Evolutionary conservation across 2,329 filamentous ascomycete species (phyloP), one percentile per base, ranked within the genome.

Genomic region (Sarocladiaceae sp.): DNA sequence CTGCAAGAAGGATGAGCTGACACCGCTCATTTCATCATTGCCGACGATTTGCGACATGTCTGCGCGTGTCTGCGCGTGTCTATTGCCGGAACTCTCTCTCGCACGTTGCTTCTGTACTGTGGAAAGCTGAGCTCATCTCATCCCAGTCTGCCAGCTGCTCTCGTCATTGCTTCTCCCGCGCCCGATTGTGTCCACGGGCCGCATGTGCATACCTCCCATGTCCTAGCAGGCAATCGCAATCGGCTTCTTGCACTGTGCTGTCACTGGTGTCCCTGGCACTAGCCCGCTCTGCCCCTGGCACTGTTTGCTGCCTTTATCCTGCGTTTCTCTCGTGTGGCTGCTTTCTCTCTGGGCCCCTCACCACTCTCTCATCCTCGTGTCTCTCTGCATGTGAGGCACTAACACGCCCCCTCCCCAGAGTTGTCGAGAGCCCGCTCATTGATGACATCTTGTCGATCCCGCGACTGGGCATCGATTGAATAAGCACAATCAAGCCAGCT

Each of bases 381-480:
- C n/a, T n/a, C 4, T 23, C 37, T 40, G 37, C 33, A 22, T 22
- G 13, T 23, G 23, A 12, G 37, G 23, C 44, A 48, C 44, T 48
- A 48, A 48, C 44, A 48, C 44, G 44, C 44, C 44, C 28, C 44
- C 40, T 28, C n/a, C 13, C 11, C 23, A 23, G 6, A 10, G 17
- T 23, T 3, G 17, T 33, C 29, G 29, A 10, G 10, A 33, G 29
- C 23, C 44, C 6, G 10, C 25, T 13, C 17, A 4, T 26, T n/a
- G 44, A 48, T 48, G 31, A n/a, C 33, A 31, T 33, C 25, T n/a
- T 33, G 44, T 48, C 44, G 44, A 48, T 48, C 44, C 40, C 25
- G 44, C 26, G 44, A 48, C 44, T 31, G 18, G 44, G 25, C 28
- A 33, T 25, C 22, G 44, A 48, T 48, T 33, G 44, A 29, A 18